A percentile compares a stretch with the other conserved stretches of the same genome.
phyloP scores from a whole-genome alignment of 2,329 filamentous ascomycete genomes.

The Pseudogymnoascus sp. region DNA sequence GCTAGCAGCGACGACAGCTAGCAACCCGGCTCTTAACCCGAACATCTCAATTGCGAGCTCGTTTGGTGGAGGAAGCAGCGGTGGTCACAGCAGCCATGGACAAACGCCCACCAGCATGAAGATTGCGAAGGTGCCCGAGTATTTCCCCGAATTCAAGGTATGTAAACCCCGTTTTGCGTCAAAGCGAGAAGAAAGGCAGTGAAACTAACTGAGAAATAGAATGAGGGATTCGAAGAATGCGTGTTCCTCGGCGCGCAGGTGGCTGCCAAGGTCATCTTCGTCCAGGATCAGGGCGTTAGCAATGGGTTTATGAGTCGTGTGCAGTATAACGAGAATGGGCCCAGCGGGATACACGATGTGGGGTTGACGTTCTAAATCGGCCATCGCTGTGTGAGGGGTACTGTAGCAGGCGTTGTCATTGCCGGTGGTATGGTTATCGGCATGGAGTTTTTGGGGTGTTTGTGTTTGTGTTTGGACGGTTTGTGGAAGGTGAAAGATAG shows the following conservation, averaged over 20 bases:
- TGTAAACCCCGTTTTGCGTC: slow-evolving; percentile 23
- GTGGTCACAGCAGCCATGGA: slow-evolving; percentile 53
- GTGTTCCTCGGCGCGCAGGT: slow-evolving; percentile 66
- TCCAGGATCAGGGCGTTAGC: slow-evolving; percentile 52
- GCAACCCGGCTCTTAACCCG: slow-evolving; percentile 28
- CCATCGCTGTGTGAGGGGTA: not conserved
- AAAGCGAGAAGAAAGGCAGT: not conserved
- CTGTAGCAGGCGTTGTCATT: slow-evolving; percentile 2
- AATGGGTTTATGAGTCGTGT: slow-evolving; percentile 61
- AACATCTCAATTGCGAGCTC: slow-evolving; percentile 31
- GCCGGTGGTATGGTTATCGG: slow-evolving; percentile 9
- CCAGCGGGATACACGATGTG: slow-evolving; percentile 25
- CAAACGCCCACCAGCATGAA: slow-evolving; percentile 65
- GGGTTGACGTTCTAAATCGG: slow-evolving; percentile 3
- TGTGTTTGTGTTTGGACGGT: not conserved
- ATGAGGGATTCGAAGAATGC: slow-evolving; percentile 46
- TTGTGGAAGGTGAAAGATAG: not conserved
- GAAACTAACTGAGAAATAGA: slow-evolving; percentile 6
- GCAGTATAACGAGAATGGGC: slow-evolving; percentile 30
- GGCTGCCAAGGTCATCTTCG: slow-evolving; percentile 63
- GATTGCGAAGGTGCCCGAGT: slow-evolving; percentile 57
- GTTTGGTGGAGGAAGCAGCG: slow-evolving; percentile 32
- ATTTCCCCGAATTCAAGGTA: slow-evolving; percentile 65
- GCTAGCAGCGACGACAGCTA: slow-evolving; percentile 76
- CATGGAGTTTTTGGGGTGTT: slow-evolving; percentile 2